A percentile compares a stretch with the other conserved stretches of the same genome.
phyloP scores from a whole-genome alignment of 441 rosid genomes.

The Pelargonium australe region DNA sequence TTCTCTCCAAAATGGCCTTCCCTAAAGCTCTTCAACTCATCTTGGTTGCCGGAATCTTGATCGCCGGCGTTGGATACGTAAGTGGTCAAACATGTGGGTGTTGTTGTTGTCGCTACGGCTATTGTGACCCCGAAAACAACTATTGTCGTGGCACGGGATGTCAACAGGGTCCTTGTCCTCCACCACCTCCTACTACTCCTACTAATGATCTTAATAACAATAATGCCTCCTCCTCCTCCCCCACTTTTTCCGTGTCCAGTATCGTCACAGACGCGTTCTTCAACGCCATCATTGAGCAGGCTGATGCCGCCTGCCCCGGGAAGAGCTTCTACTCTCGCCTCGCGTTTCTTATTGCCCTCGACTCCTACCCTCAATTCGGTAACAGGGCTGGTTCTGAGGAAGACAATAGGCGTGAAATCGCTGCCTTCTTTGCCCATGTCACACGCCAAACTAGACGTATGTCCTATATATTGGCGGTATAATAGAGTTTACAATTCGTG shows the following conservation, averaged over 20 bases:
- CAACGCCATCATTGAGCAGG: not conserved
- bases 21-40: not conserved
- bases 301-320: not conserved
- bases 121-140: not conserved
- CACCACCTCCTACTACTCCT: not conserved
- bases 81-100: too few relatives aligned
- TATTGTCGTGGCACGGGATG: not conserved
- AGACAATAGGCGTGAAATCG: not conserved
- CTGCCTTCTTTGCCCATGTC: not conserved
- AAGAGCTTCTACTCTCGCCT: not conserved
- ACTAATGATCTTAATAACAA: not conserved
- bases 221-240: too few relatives aligned
- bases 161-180: not conserved
- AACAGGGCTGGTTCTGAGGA: not conserved
- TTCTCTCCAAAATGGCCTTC: not conserved
- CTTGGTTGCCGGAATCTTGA: not conserved
- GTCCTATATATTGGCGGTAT: not conserved
- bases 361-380: not conserved
- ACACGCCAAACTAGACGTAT: not conserved
- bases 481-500: too few relatives aligned
- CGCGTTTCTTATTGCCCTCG: not conserved
- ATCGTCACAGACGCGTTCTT: not conserved
- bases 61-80: not conserved
- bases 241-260: not conserved
- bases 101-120: not conserved